phyloP scores from a whole-genome alignment of 164 flowering plant genomes.

The Dillenia turbinata region DNA sequence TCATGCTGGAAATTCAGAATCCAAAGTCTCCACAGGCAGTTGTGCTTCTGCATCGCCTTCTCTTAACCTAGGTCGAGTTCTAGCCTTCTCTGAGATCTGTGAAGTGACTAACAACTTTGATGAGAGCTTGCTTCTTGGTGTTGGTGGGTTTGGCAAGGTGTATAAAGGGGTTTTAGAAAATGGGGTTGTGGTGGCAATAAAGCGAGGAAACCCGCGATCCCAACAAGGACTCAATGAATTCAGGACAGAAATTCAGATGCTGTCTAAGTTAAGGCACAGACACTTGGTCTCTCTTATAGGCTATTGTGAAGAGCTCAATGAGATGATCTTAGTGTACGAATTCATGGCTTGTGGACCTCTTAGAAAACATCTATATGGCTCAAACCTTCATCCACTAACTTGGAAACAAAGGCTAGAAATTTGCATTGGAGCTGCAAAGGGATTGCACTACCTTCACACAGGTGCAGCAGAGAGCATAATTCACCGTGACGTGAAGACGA shows the following conservation, averaged over 20 bases:
- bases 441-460: slow-evolving; percentile 56
- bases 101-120: slow-evolving; percentile 49
- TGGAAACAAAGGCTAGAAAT: slow-evolving; percentile 53
- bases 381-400: slow-evolving; percentile 30
- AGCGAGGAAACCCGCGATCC: slow-evolving; percentile 44
- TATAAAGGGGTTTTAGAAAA: slow-evolving; percentile 38
- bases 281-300: slow-evolving; percentile 55
- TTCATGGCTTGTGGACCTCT: slow-evolving; percentile 51
- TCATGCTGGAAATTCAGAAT: slow-evolving; percentile 30
- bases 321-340: slow-evolving; percentile 55
- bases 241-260: slow-evolving; percentile 47
- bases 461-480: slow-evolving; percentile 48
- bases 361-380: slow-evolving; percentile 42
- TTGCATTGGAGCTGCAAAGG: slow-evolving; percentile 57
- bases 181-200: slow-evolving; percentile 40
- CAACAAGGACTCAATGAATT: slow-evolving; percentile 45
- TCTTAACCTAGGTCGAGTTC: slow-evolving; percentile 24
- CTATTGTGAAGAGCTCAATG: slow-evolving; percentile 45
- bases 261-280: slow-evolving; percentile 44
- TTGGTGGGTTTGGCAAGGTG: slow-evolving; percentile 51
- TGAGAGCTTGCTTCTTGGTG: slow-evolving; percentile 37
- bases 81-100: slow-evolving; percentile 33
- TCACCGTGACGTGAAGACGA: slow-evolving; percentile 50
- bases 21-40: slow-evolving; percentile 35
- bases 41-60: slow-evolving; percentile 27